Base-by-base conservation (phyloP, 2,329 filamentous ascomycete species). In the Phialemonium atrogriseum region DNA sequence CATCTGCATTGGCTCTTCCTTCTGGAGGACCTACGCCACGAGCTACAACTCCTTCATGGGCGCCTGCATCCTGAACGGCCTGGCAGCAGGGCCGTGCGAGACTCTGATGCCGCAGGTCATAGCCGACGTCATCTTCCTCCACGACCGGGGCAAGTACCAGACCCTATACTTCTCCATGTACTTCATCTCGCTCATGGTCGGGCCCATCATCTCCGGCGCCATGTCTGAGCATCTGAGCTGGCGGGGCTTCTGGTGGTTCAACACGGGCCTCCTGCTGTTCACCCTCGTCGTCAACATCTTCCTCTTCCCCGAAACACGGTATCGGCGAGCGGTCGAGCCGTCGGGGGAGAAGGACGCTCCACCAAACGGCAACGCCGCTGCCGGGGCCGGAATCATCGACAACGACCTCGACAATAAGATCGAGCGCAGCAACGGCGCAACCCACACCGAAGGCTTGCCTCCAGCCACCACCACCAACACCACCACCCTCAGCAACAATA, bases 211-310 rank as follows among this genome's bases (percentile, higher is more conserved):
- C 28, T 59, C 71, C 1, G 77, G 77, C 2, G 54, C 69, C 0
- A 80, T 81, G 73, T 64, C 73, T 2, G 56, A 69, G 25, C 62
- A 70, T 21, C 48, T 68, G 4, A 73, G 73, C 28, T 78, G 72
- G 69, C 59, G 72, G 16, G 73, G 58, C 44, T 80, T 80, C 49
- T 80, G 73, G 70, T 80, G 75, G 75, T 58, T 80, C 39, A 78
- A 79, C 40, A 68, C 72, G 3, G 76, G 49, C 2, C 30, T 80
- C 2, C 51, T 75, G 3, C 66, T 55, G 2, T 44, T 70, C 4
- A 63, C 64, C 0, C 52, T 70, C 14, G 18, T 76, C 5, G 56
- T 73, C 46, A 59, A 68, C 20, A 48, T 78, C 17, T 73, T 77
- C 46, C 57, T 73, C 44, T 79, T 79, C 43, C 77, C 77, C 0